Base-by-base conservation (phyloP, 2,329 filamentous ascomycete genomes). In the Aspergillus sp. region DNA sequence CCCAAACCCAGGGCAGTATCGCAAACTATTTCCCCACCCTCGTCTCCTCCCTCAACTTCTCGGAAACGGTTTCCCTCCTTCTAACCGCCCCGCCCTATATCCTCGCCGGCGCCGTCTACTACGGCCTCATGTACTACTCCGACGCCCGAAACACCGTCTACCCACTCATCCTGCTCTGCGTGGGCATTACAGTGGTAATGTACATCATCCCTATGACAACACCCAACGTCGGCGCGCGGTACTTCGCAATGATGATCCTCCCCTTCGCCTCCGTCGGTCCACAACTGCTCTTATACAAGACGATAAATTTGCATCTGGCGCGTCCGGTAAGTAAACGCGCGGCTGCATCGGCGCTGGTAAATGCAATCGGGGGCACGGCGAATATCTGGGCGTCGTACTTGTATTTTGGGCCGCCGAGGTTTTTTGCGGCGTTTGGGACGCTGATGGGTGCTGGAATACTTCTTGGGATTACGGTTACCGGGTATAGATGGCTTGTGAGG, bases 51-150 rank as follows among this genome's bases (percentile, higher is more conserved):
- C 61, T 69, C 37, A 62, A 61, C 12, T 68, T 68, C 59, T 57
- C 53, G 47, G 52, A 50, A 15, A 80, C 75, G 2, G 68, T 77
- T 55, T 79, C 71, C 7, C 64, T 82, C 9, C 70, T 82, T 7
- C 72, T 82, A 5, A 82, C 79, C 0, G 76, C 75, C 2, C 79
- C 79, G 0, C 79, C 79, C 1, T 81, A 80, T 48, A 68, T 79
- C 6, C 69, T 79, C 3, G 76, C 76, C 1, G 75, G 67, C 3
- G 62, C 67, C 3, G 66, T 77, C 45, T 76, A 73, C 59, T 75
- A 69, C 58, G 66, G 57, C 1, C 62, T 77, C 51, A 68, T 68
- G 64, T 75, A 62, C 60, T 73, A 75, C 52, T 75, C 72, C 1
- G 73, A 77, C 59, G 68, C 71, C 33, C 75, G 72, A 59, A 77